Evolutionary conservation across 2,329 filamentous ascomycete species (phyloP).

Genomic region (Leptographium galeiforme): DNA sequence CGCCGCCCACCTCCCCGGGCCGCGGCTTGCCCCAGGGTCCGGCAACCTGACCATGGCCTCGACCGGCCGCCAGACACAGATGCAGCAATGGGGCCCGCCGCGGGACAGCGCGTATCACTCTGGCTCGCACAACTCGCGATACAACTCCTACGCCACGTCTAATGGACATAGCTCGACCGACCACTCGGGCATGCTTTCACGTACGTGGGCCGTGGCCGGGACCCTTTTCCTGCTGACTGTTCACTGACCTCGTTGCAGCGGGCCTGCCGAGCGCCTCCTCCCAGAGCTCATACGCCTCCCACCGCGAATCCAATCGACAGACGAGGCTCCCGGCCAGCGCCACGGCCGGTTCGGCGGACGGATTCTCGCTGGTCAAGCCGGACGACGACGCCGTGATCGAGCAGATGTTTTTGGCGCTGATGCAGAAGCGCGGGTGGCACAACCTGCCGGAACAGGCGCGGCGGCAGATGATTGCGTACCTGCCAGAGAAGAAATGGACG

Average conservation of each 20-base stretch:
- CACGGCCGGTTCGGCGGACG: conserved; percentile 25
- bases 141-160: conserved; percentile 49
- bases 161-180: conserved; percentile 44
- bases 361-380: conserved; percentile 55
- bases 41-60: conserved; percentile 58
- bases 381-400: conserved; percentile 75
- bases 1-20: conserved; percentile 44
- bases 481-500: conserved; percentile 93
- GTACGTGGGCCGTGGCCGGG: conserved; percentile 19
- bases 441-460: conserved; percentile 89
- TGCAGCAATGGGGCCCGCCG: conserved; percentile 64
- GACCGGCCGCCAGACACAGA: conserved; percentile 57
- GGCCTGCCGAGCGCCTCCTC: conserved; percentile 42
- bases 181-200: conserved; percentile 42
- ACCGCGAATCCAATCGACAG: conserved; percentile 42
- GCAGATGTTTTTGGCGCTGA: conserved; percentile 80
- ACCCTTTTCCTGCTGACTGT: not conserved
- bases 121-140: conserved; percentile 42
- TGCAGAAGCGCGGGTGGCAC: conserved; percentile 97
- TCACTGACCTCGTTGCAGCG: conserved; percentile 13
- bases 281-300: conserved; percentile 38
- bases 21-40: conserved; percentile 44
- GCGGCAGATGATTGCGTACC: conserved; percentile 92
- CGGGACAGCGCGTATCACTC: conserved; percentile 35
- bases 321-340: conserved; percentile 35